Conservation (phyloP, 345 rosid species). For the Nasturtium officinale region DNA sequence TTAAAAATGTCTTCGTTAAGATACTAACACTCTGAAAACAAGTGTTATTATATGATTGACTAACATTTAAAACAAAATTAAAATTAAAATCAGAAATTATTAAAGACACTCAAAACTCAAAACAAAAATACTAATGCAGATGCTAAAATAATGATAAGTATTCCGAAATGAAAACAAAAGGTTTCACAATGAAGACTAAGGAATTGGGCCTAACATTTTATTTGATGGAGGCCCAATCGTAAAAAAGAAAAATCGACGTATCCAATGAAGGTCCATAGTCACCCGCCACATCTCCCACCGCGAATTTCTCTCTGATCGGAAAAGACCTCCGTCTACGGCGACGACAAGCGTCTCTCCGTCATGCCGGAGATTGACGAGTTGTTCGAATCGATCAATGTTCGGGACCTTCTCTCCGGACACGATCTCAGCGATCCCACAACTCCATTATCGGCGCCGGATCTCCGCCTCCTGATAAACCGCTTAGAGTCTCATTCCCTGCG, state of each 20-base stretch:
- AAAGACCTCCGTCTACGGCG: conserved; percentile 26
- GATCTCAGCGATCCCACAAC: conserved; percentile 77
- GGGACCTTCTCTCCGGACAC: conserved; percentile 82
- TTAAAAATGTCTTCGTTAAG: too few relatives aligned
- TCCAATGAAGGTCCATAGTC: conserved; percentile 25
- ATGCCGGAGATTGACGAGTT: conserved; percentile 58
- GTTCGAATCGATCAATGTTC: conserved; percentile 67
- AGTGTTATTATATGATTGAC: too few relatives aligned
- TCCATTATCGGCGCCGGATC: conserved; percentile 95
- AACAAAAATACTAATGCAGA: too few relatives aligned
- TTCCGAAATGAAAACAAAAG: not conserved
- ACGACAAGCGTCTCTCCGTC: conserved; percentile 50
- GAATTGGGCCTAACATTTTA: conserved; percentile 16
- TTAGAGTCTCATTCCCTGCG: conserved; percentile 90
- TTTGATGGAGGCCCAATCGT: not conserved
- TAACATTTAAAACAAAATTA: too few relatives aligned
- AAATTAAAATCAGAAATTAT: too few relatives aligned
- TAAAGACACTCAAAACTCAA: too few relatives aligned
- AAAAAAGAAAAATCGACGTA: not conserved
- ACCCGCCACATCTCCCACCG: conserved; percentile 10
- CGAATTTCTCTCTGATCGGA: conserved; percentile 23
- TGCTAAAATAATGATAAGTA: too few relatives aligned
- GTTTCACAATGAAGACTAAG: not conserved
- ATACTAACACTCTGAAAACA: too few relatives aligned
- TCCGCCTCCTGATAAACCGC: conserved; percentile 81